A percentile compares a stretch with the other conserved stretches of the same genome.
phyloP scores from a whole-genome alignment of 2,329 filamentous ascomycete species.

The Lasiodiplodia theobromae region DNA sequence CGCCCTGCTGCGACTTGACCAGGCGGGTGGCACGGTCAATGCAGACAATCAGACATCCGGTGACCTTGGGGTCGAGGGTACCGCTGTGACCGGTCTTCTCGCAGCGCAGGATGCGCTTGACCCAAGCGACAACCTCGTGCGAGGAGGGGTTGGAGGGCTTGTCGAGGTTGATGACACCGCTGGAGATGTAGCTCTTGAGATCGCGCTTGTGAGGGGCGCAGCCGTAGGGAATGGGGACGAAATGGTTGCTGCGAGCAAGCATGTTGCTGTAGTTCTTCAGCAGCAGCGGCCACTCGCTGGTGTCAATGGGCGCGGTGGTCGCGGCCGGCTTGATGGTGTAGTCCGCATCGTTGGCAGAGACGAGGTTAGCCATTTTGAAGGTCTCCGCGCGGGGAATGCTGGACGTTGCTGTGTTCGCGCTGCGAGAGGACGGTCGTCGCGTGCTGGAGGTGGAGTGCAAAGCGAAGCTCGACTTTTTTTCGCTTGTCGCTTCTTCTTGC shows the following conservation, averaged over 20 bases:
- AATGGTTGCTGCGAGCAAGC: constrained; percentile 91
- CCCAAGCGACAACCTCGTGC: constrained; percentile 99
- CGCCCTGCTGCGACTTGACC: constrained; percentile 98
- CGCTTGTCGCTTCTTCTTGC: constrained; percentile 13
- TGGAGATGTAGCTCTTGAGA: constrained; percentile 95
- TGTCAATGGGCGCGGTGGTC: constrained; percentile 75
- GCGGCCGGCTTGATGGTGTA: constrained; percentile 93
- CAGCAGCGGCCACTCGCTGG: constrained; percentile 89
- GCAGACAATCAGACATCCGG: constrained; percentile 91
- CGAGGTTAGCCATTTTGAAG: constrained; percentile 31
- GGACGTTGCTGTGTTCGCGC: constrained; percentile 29
- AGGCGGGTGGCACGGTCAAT: constrained; percentile 96
- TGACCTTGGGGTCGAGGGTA: constrained; percentile 98
- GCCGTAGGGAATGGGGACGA: constrained; percentile 93
- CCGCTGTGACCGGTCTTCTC: constrained; percentile 99
- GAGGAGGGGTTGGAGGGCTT: constrained; percentile 97
- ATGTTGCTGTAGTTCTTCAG: constrained; percentile 97
- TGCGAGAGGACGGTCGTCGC: constrained; percentile 21
- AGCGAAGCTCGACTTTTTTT: constrained; percentile 30
- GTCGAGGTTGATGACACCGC: constrained; percentile 97
- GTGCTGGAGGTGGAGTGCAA: constrained; percentile 15
- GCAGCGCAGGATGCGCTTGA: constrained; percentile 93
- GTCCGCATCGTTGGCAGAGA: constrained; percentile 65
- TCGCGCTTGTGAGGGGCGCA: constrained; percentile 92
- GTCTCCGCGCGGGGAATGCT: constrained; percentile 28